Evolutionary conservation across 1,284 basidiomycete genomes (phyloP).

Genomic region (Xerocomus nothofagi): DNA sequence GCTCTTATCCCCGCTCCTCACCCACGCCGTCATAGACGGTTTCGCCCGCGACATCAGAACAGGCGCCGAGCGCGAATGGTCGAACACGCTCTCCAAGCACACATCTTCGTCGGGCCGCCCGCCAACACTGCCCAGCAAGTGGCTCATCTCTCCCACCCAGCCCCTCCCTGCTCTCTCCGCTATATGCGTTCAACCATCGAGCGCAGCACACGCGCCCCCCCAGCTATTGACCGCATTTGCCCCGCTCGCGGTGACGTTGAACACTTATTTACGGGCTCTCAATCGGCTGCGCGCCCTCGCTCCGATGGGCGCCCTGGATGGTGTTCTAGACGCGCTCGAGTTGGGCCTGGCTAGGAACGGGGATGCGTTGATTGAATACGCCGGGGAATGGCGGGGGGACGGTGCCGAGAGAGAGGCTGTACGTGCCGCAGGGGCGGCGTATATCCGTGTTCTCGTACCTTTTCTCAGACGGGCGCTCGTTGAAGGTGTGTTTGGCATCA

Average conservation of each 20-base stretch:
- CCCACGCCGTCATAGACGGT: slow-evolving; percentile 33
- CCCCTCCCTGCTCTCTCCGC: slow-evolving; percentile 32
- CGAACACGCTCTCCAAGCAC: slow-evolving; percentile 20
- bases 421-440: slow-evolving; percentile 56
- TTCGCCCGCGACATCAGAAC: slow-evolving; percentile 29
- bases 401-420: slow-evolving; percentile 40
- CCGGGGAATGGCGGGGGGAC: slow-evolving; percentile 24
- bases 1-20: slow-evolving; percentile 33
- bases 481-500: slow-evolving; percentile 69
- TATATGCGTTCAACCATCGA: slow-evolving; percentile 33
- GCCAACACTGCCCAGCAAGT: slow-evolving; percentile 44
- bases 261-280: slow-evolving; percentile 71
- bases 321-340: slow-evolving; percentile 51
- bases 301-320: slow-evolving; percentile 53
- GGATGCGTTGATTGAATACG: slow-evolving; percentile 40
- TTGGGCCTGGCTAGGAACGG: slow-evolving; percentile 48
- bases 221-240: slow-evolving; percentile 72
- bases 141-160: slow-evolving; percentile 46
- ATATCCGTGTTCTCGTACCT: slow-evolving; percentile 60
- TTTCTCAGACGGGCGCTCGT: slow-evolving; percentile 67
- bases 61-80: slow-evolving; percentile 34
- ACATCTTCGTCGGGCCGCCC: slow-evolving; percentile 1
- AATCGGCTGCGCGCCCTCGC: slow-evolving; percentile 84
- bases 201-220: slow-evolving; percentile 58
- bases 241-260: slow-evolving; percentile 75